Base-by-base conservation (phyloP, 2,329 filamentous ascomycete genomes). In the Venturiaceae sp. region DNA sequence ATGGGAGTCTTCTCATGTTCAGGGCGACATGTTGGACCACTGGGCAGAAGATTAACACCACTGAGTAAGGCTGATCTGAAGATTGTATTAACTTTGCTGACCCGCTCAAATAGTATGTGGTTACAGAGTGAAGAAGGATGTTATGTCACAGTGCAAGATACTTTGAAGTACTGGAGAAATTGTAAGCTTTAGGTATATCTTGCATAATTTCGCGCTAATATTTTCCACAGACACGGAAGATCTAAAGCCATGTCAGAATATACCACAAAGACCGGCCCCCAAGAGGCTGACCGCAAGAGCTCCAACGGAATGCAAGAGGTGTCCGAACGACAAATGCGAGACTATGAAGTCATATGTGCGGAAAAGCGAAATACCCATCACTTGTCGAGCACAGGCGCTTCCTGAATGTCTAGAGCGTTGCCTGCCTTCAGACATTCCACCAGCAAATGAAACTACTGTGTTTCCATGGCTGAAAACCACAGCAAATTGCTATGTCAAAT, bases 21-120 rank as follows among this genome's bases (percentile, higher is more conserved):
- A 37, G 53, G 33, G 53, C 37, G 34, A 55, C 23, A n/a, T 55
- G 53, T 44, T 55, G 53, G 53, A 36, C 34, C 14, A 55, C 8
- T 16, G 53, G 53, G 5, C 37, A 37, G 19, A 55, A 41, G 23
- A 41, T 55, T 19, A 55, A 55, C 33, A 19, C 33, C 19, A 55
- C 53, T 14, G 36, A 41, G 53, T 55, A 55, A 23, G 32, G 28
- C 1, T 19, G 4, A 5, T 39, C 9, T 19, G 21, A 13, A 13
- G 19, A 11, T 2, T 28, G 16, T 26, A n/a, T 13, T 14, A 30
- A 7, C 3, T 1, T 30, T 32, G 34, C 53, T 55, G 53, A 55
- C 32, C 13, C 14, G n/a, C 5, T n/a, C 11, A 19, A 26, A 7
- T 41, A 55, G 53, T n/a, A 32, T 55, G 32, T 55, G 53, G 53